Conservation (phyloP, 1,139 yeast species). For the Debaryomyces robertsiae region DNA sequence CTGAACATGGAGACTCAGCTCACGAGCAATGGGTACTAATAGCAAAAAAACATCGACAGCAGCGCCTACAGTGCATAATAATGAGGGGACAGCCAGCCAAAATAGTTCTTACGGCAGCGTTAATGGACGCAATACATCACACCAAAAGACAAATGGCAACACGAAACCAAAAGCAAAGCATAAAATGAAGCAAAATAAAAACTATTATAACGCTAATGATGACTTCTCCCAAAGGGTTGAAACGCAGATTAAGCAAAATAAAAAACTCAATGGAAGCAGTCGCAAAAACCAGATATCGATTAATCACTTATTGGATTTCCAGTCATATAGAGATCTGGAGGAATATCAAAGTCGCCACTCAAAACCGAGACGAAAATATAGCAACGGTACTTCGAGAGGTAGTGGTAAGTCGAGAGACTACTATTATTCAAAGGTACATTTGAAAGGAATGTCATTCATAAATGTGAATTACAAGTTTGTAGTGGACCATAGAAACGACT, state of each 20-base stretch:
- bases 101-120: background rate
- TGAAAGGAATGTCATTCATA: constrained; percentile 73
- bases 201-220: constrained; percentile 5
- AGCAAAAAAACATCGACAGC: background rate
- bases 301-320: constrained; percentile 65
- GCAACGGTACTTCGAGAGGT: constrained; percentile 15
- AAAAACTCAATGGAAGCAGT: constrained; percentile 26
- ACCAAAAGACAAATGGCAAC: background rate
- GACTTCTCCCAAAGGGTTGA: constrained; percentile 15
- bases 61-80: background rate
- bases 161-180: constrained; percentile 3
- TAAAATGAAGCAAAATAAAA: constrained; percentile 1
- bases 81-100: background rate
- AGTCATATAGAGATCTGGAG: constrained; percentile 53
- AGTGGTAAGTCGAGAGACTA: constrained; percentile 7
- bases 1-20: constrained; percentile 8
- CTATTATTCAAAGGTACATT: constrained; percentile 30
- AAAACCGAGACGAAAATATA: constrained; percentile 19
- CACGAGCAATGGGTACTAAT: constrained; percentile 7
- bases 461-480: constrained; percentile 86
- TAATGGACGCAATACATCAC: background rate
- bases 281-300: constrained; percentile 61
- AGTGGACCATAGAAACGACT: constrained; percentile 63
- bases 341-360: constrained; percentile 34
- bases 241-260: constrained; percentile 18